phyloP scores from a whole-genome alignment of 2,329 filamentous ascomycete species.

The Sclerotinia sclerotiorum region DNA sequence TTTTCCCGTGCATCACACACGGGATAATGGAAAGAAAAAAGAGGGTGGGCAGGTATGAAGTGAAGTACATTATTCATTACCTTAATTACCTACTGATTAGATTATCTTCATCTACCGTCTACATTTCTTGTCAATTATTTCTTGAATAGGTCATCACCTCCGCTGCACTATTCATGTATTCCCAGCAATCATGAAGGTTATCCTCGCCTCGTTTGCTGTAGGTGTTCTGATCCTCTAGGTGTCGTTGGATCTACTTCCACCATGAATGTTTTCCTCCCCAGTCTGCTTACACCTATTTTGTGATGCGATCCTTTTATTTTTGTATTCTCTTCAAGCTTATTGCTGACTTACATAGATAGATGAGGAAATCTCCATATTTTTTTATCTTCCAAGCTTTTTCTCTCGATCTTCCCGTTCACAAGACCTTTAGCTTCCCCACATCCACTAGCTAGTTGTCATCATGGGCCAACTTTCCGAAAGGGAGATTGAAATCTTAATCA shows the following conservation, averaged over 20 bases:
- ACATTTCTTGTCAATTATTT: not conserved
- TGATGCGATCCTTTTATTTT: not conserved
- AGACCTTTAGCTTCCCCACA: constrained; percentile 13
- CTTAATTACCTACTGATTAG: not conserved
- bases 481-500: constrained; percentile 55
- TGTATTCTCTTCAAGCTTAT: not conserved
- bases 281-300: not conserved
- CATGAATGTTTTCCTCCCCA: not conserved
- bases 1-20: not conserved
- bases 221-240: constrained; percentile 1
- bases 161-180: not conserved
- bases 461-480: constrained; percentile 25
- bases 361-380: constrained; percentile 9
- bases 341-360: constrained; percentile 19
- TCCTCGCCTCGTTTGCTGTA: not conserved
- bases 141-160: not conserved
- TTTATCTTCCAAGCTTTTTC: not conserved
- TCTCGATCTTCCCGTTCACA: not conserved
- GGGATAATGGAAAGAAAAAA: not conserved
- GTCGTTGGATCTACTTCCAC: not conserved
- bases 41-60: not conserved
- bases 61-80: not conserved
- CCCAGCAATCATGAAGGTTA: not conserved
- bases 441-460: constrained; percentile 9
- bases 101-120: not conserved